Conservation (phyloP, 1,284 basidiomycete genomes). For the Ustilago hordei region DNA sequence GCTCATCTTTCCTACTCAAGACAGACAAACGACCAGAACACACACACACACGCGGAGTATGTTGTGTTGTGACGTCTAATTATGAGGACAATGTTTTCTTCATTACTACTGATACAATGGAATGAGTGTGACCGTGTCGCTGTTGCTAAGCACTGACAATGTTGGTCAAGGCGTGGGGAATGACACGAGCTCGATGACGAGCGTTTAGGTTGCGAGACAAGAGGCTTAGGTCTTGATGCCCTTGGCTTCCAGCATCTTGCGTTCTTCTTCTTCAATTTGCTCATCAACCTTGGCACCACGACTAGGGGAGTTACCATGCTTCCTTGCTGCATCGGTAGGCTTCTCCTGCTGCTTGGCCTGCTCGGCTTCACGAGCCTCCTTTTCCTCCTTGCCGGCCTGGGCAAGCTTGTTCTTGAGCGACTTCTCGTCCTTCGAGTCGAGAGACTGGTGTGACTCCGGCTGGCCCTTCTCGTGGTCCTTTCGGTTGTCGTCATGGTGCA, state of each 20-base stretch:
- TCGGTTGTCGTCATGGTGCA: slow-evolving; percentile 52
- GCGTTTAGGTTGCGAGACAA: background rate
- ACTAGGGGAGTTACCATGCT: slow-evolving; percentile 76
- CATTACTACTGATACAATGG: slow-evolving; percentile 16
- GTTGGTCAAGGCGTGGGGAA: background rate
- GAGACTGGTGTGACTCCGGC: slow-evolving; percentile 59
- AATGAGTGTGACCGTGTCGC: background rate
- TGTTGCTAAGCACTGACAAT: background rate
- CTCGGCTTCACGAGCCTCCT: slow-evolving; percentile 47
- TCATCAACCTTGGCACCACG: slow-evolving; percentile 76
- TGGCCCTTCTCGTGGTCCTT: slow-evolving; percentile 62
- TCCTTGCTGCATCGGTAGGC: slow-evolving; percentile 48
- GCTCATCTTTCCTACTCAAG: too few relatives aligned
- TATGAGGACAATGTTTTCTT: slow-evolving; percentile 1
- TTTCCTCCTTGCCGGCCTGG: slow-evolving; percentile 61
- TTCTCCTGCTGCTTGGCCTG: slow-evolving; percentile 44
- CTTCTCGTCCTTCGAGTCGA: slow-evolving; percentile 64
- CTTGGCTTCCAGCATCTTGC: slow-evolving; percentile 67
- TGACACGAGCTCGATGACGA: slow-evolving; percentile 2
- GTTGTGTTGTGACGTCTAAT: slow-evolving; percentile 6
- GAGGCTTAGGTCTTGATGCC: slow-evolving; percentile 47
- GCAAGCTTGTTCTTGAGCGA: slow-evolving; percentile 66
- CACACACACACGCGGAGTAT: background rate
- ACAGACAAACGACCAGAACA: too few relatives aligned
- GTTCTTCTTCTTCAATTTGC: slow-evolving; percentile 72